phyloP scores from a whole-genome alignment of 2,329 filamentous ascomycete genomes.

The Beauveria sp. region DNA sequence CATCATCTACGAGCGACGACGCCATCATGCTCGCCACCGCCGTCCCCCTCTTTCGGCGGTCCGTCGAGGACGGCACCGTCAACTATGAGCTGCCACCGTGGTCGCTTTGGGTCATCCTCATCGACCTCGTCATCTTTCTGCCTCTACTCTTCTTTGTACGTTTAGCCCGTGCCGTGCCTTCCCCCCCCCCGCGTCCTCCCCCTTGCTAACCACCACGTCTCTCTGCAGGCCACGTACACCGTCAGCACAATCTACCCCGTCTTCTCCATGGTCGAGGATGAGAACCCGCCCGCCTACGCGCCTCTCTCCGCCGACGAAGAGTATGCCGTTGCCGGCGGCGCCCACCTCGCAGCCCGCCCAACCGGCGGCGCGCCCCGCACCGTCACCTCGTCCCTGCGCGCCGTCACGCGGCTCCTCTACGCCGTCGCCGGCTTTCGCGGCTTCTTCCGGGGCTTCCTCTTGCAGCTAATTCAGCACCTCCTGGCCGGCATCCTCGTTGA shows the following conservation, averaged over 20 bases:
- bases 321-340: constrained; percentile 25
- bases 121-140: constrained; percentile 33
- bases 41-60: constrained; percentile 3
- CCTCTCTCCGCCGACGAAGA: constrained; percentile 37
- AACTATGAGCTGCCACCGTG: constrained; percentile 24
- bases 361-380: constrained; percentile 27
- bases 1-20: not conserved
- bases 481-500: constrained; percentile 29
- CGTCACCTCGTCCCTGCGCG: constrained; percentile 44
- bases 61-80: constrained; percentile 1
- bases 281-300: constrained; percentile 47
- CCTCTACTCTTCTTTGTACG: constrained; percentile 32
- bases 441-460: constrained; percentile 61
- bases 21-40: not conserved
- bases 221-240: constrained; percentile 40
- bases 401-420: constrained; percentile 47
- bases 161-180: not conserved
- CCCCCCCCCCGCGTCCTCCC: no score
- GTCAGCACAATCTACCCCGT: constrained; percentile 42
- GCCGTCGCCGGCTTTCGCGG: constrained; percentile 56
- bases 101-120: constrained; percentile 24
- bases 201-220: not conserved
- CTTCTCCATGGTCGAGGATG: constrained; percentile 52
- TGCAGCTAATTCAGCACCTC: constrained; percentile 33
- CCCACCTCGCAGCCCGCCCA: constrained; percentile 20